phyloP scores from a whole-genome alignment of 306 rosid genomes.

The Fragaria ananassa region DNA sequence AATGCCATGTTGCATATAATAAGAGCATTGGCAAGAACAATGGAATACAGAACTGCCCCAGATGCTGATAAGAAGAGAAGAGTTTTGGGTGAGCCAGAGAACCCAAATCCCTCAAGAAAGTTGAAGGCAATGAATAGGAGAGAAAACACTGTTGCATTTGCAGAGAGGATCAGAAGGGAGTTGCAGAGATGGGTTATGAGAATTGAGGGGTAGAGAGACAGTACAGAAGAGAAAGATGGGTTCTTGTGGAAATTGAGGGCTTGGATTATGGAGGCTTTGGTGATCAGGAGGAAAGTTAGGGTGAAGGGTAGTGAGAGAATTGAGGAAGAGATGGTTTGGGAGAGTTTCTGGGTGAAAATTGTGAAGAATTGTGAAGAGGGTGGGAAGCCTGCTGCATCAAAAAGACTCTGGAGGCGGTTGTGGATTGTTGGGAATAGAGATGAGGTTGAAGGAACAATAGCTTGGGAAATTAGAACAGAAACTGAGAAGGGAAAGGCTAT shows the following conservation, averaged over 20 bases:
- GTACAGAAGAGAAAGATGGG: constrained; percentile 39
- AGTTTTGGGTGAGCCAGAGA: constrained; percentile 33
- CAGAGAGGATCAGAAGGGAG: constrained; percentile 67
- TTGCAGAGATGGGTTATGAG: constrained; percentile 56
- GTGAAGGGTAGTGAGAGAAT: constrained; percentile 72
- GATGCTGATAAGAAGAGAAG: constrained; percentile 54
- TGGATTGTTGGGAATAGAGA: constrained; percentile 50
- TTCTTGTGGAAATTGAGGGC: constrained; percentile 45
- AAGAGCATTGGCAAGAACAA: constrained; percentile 75
- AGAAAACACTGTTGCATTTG: constrained; percentile 61
- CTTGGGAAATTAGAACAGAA: constrained; percentile 67
- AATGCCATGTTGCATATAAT: constrained; percentile 62
- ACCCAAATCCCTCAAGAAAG: constrained; percentile 42
- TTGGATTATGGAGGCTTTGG: constrained; percentile 62
- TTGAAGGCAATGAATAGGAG: constrained; percentile 66
- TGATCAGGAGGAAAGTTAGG: constrained; percentile 63
- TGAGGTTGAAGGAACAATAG: constrained; percentile 44
- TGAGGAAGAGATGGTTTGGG: constrained; percentile 72
- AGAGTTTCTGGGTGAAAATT: constrained; percentile 63
- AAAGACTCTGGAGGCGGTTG: constrained; percentile 51
- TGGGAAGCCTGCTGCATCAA: constrained; percentile 81
- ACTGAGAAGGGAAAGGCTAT: constrained; percentile 76
- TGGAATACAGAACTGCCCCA: constrained; percentile 80
- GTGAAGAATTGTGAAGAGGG: constrained; percentile 55
- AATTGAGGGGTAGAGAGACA: constrained; percentile 54